Conservation (phyloP, 257 asterid species). For the Haberlea rhodopensis region DNA sequence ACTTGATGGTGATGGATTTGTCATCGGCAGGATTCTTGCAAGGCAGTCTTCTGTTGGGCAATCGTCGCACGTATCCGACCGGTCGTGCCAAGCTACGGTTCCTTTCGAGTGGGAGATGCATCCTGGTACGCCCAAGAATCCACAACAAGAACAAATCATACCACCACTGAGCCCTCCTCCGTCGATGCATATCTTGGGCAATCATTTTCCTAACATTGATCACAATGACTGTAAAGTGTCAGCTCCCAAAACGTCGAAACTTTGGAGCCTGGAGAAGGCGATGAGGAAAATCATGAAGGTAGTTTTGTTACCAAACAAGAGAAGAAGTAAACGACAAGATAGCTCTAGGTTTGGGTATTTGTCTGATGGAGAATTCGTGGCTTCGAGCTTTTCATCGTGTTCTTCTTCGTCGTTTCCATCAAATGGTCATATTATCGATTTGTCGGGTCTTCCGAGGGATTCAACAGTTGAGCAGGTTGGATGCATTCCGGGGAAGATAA, state of each 20-base stretch:
- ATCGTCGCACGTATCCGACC: constrained; percentile 46
- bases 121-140: constrained; percentile 65
- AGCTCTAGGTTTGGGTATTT: constrained; percentile 35
- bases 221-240: constrained; percentile 18
- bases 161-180: constrained; percentile 75
- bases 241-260: constrained; percentile 15
- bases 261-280: constrained; percentile 35
- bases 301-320: constrained; percentile 24
- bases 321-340: constrained; percentile 26
- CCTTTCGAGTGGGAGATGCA: constrained; percentile 77
- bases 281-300: constrained; percentile 22
- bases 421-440: constrained; percentile 22
- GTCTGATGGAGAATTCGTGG: constrained; percentile 34
- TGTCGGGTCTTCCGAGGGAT: constrained; percentile 24
- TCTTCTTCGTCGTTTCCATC: constrained; percentile 38
- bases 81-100: constrained; percentile 49
- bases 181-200: constrained; percentile 43
- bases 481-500: constrained; percentile 51
- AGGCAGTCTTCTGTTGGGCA: constrained; percentile 47
- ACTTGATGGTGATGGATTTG: constrained; percentile 47
- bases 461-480: constrained; percentile 38
- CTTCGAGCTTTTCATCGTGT: constrained; percentile 37
- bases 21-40: constrained; percentile 40
- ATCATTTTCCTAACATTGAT: constrained; percentile 48
- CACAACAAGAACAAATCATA: constrained; percentile 39